These are phyloP conservation scores for Ganoderma resinaceum DNA, from an alignment of 1,284 basidiomycete species.

Conservation along the genomic window DNA sequence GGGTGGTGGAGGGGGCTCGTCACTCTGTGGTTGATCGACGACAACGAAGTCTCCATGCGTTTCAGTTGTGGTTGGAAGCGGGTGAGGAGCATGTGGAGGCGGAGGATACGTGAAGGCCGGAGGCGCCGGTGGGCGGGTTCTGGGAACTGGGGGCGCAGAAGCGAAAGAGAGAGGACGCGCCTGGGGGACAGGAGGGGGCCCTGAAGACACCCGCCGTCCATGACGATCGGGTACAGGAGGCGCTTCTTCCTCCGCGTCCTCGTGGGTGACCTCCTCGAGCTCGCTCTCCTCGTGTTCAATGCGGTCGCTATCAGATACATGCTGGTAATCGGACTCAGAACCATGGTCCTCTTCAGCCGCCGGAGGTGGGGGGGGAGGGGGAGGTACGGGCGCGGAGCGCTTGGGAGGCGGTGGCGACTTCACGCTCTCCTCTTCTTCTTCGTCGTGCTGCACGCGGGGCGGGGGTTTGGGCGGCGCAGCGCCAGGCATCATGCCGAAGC, in stretches of 20 bases:
- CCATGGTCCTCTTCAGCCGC: constrained; percentile 52
- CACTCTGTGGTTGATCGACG: constrained; percentile 34
- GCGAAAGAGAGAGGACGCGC: constrained; percentile 24
- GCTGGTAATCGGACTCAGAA: constrained; percentile 49
- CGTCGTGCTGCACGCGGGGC: constrained; percentile 23
- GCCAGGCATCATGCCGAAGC: constrained; percentile 74
- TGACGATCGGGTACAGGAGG: constrained; percentile 49
- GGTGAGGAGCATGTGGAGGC: constrained; percentile 37
- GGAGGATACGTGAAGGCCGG: constrained; percentile 34
- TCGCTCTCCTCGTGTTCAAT: constrained; percentile 75
- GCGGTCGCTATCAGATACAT: constrained; percentile 61
- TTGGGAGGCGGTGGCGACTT: constrained; percentile 32
- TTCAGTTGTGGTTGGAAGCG: constrained; percentile 48
- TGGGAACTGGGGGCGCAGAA: constrained; percentile 27
- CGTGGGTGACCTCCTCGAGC: constrained; percentile 65
- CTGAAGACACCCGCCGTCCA: constrained; percentile 37
- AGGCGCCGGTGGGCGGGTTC: constrained; percentile 23
- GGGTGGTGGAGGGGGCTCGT: constrained; percentile 51
- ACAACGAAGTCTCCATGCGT: constrained; percentile 40
- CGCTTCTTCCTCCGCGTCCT: constrained; percentile 57
- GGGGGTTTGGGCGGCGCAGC: constrained; percentile 29
- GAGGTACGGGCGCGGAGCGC: constrained; percentile 36
- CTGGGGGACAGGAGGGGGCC: constrained; percentile 33
- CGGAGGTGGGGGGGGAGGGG: constrained; percentile 38
- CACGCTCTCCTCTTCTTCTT: constrained; percentile 25